phyloP scores from a whole-genome alignment of 148 eudicot genomes.

The Rhododendron ovatum region DNA sequence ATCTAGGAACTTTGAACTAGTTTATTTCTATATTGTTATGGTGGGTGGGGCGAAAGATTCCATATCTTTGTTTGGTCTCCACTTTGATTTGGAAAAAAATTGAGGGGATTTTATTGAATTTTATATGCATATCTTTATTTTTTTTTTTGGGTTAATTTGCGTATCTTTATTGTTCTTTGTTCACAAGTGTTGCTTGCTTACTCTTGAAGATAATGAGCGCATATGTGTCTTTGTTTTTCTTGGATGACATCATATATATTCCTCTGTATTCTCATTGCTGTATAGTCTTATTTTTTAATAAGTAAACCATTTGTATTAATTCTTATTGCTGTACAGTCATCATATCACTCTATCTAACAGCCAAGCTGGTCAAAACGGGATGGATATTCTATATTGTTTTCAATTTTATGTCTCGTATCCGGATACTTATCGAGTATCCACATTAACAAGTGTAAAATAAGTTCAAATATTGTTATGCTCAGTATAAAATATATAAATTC shows the following conservation, averaged over 20 bases:
- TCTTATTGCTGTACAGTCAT: background rate
- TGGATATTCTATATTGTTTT: background rate
- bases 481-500: background rate
- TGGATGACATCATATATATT: background rate
- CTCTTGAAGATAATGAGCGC: background rate
- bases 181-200: background rate
- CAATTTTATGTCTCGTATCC: background rate
- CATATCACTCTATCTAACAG: background rate
- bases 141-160: background rate
- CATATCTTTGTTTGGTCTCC: background rate
- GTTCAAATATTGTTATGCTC: background rate
- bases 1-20: background rate
- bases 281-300: background rate
- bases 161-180: background rate
- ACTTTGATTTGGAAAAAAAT: background rate
- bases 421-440: background rate
- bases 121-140: background rate
- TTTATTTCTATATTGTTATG: background rate
- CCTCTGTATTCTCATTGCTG: background rate
- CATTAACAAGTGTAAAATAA: background rate
- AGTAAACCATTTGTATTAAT: background rate
- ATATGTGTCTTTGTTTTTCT: background rate
- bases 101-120: background rate
- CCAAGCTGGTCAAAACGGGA: background rate
- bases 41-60: background rate